Evolutionary conservation across 2,329 filamentous ascomycete species (phyloP).

Genomic region (Neopestalotiopsis sp.): DNA sequence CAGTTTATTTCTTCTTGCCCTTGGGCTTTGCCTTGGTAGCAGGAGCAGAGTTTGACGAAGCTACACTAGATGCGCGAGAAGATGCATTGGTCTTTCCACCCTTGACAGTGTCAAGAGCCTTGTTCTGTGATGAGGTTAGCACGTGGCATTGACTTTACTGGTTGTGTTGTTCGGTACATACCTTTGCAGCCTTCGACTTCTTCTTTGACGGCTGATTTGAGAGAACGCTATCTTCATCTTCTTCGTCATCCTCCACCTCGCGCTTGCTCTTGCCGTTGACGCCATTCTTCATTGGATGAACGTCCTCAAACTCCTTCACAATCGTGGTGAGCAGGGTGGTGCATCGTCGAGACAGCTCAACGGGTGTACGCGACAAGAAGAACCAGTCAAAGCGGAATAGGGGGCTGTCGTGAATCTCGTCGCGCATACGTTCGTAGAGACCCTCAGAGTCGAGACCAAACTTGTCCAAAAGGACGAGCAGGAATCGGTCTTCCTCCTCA

Average conservation of each 20-base stretch:
- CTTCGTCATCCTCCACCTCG: slow-evolving; percentile 78
- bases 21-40: slow-evolving; percentile 48
- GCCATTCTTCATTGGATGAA: slow-evolving; percentile 60
- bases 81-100: slow-evolving; percentile 78
- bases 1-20: slow-evolving; percentile 56
- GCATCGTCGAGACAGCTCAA: slow-evolving; percentile 90
- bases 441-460: slow-evolving; percentile 90
- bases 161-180: slow-evolving; percentile 47
- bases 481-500: slow-evolving; percentile 95
- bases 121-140: slow-evolving; percentile 68
- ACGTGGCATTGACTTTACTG: slow-evolving; percentile 17
- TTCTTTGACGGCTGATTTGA: slow-evolving; percentile 90
- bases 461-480: slow-evolving; percentile 90
- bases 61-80: slow-evolving; percentile 87
- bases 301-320: slow-evolving; percentile 88
- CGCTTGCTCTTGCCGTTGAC: slow-evolving; percentile 75
- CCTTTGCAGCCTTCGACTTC: slow-evolving; percentile 90
- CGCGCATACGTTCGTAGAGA: slow-evolving; percentile 92
- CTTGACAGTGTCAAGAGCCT: slow-evolving; percentile 89
- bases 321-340: slow-evolving; percentile 94
- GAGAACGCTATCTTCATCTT: slow-evolving; percentile 81
- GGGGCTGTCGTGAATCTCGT: slow-evolving; percentile 92
- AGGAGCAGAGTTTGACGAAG: slow-evolving; percentile 69
- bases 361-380: slow-evolving; percentile 91
- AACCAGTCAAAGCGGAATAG: slow-evolving; percentile 99